phyloP scores from a whole-genome alignment of 2,329 filamentous ascomycete species.

The Alternaria solani region DNA sequence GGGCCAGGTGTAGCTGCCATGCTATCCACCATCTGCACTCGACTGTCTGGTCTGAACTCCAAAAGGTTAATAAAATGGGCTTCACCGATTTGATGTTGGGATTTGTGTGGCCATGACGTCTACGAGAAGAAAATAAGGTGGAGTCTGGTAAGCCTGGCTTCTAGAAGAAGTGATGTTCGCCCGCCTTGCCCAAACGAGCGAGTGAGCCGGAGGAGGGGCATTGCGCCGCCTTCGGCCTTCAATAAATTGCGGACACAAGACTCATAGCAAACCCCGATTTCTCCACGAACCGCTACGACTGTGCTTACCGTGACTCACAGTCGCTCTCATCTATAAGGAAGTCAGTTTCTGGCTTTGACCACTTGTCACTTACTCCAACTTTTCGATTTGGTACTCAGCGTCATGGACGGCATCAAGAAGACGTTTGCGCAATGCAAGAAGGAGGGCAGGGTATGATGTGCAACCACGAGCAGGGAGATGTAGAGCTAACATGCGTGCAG shows the following conservation, averaged over 20 bases:
- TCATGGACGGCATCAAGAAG: conserved; percentile 59
- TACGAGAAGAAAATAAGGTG: conserved; percentile 4
- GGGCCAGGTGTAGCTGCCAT: background rate
- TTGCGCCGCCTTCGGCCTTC: conserved; percentile 29
- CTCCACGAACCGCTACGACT: conserved; percentile 13
- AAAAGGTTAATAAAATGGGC: too few species aligned
- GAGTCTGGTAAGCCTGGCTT: conserved; percentile 2
- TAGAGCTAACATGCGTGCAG: conserved; percentile 53
- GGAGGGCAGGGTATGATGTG: conserved; percentile 53
- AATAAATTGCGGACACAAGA: conserved; percentile 32
- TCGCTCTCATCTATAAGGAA: conserved; percentile 15
- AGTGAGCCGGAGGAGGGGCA: conserved; percentile 11
- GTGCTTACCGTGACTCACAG: conserved; percentile 26
- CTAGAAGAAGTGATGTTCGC: conserved; percentile 15
- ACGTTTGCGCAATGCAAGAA: conserved; percentile 61
- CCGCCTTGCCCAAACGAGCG: conserved; percentile 2
- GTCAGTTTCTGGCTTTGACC: background rate
- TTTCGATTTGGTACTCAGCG: conserved; percentile 12
- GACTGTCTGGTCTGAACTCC: background rate
- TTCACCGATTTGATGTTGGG: background rate
- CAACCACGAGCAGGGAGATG: background rate
- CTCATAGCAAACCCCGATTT: conserved; percentile 21
- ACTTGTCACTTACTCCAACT: conserved; percentile 1
- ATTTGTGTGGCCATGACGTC: conserved; percentile 1
- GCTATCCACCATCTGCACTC: background rate